phyloP scores from a whole-genome alignment of 2,329 filamentous ascomycete species.

The Colletotrichum karsti region DNA sequence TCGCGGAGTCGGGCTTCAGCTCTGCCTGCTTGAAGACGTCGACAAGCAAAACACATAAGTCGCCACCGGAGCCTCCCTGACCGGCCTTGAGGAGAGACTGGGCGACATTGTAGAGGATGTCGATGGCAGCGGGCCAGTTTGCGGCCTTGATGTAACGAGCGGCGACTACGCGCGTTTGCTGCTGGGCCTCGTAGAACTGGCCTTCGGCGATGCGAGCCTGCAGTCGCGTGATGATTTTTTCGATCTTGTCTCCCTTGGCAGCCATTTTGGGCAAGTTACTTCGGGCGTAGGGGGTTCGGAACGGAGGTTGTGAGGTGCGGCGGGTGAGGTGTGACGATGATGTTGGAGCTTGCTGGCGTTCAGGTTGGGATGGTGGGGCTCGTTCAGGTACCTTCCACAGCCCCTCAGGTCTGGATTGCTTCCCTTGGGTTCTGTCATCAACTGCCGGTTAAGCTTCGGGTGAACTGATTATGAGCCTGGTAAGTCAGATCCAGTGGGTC shows the following conservation, averaged over 20 bases:
- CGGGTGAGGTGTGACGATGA: neutral
- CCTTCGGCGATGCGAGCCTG: slow-evolving; percentile 90
- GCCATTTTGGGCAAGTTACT: slow-evolving; percentile 12
- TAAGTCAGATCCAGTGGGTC: too few species aligned
- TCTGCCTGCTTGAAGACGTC: slow-evolving; percentile 92
- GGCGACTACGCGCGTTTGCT: slow-evolving; percentile 95
- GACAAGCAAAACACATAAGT: slow-evolving; percentile 85
- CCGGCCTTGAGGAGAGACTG: slow-evolving; percentile 87
- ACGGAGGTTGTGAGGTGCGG: neutral
- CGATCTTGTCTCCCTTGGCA: slow-evolving; percentile 52
- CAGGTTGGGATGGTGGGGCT: neutral
- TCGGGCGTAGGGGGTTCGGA: neutral
- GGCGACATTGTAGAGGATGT: slow-evolving; percentile 86
- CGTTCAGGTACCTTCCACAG: neutral
- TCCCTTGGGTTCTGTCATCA: slow-evolving; percentile 1
- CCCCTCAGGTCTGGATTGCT: neutral
- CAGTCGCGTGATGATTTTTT: slow-evolving; percentile 70
- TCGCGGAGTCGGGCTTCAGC: slow-evolving; percentile 77
- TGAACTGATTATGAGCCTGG: neutral
- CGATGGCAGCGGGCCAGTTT: slow-evolving; percentile 86
- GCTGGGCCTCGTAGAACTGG: slow-evolving; percentile 97
- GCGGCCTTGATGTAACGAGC: slow-evolving; percentile 90
- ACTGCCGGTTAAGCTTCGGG: neutral
- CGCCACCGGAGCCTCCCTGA: slow-evolving; percentile 93
- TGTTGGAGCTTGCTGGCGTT: neutral